A percentile compares a stretch with the other conserved stretches of the same genome.
Evolutionary conservation across 1,284 basidiomycete genomes (phyloP).

Genomic region (Veloboletus limbatus): DNA sequence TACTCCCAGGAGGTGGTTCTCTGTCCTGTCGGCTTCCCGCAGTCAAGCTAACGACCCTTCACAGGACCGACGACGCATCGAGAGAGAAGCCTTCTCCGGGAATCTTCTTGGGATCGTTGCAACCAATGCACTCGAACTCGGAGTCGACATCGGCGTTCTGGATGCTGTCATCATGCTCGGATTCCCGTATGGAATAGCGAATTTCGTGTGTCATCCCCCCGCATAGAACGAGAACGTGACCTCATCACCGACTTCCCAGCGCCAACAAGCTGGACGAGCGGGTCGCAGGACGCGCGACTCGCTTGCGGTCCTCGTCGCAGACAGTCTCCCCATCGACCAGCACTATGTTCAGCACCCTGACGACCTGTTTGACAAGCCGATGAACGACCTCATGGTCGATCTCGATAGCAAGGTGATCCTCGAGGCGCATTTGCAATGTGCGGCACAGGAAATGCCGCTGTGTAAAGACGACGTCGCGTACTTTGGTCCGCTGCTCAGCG

Average conservation of each 20-base stretch:
- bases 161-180: constrained; percentile 91
- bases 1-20: constrained; percentile 54
- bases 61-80: constrained; percentile 81
- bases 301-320: constrained; percentile 76
- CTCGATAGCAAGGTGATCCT: constrained; percentile 74
- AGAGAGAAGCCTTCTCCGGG: constrained; percentile 84
- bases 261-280: constrained; percentile 88
- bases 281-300: constrained; percentile 83
- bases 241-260: constrained; percentile 36
- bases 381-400: constrained; percentile 70
- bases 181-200: constrained; percentile 78
- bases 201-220: constrained; percentile 52
- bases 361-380: constrained; percentile 62
- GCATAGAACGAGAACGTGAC: neutral
- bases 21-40: constrained; percentile 12
- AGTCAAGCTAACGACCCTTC: constrained; percentile 7
- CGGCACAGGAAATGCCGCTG: constrained; percentile 84
- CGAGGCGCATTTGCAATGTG: constrained; percentile 87
- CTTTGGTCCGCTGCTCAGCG: constrained; percentile 64
- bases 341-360: constrained; percentile 75
- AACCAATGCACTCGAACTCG: constrained; percentile 88
- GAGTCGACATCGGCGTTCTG: constrained; percentile 85
- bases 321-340: constrained; percentile 72
- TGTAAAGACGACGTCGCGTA: constrained; percentile 64
- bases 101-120: constrained; percentile 84